Percentiles rank a stretch among this genome's conserved stretches.
phyloP scores from a whole-genome alignment of 1,284 basidiomycete species.

The Coniferiporia sulphurascens region DNA sequence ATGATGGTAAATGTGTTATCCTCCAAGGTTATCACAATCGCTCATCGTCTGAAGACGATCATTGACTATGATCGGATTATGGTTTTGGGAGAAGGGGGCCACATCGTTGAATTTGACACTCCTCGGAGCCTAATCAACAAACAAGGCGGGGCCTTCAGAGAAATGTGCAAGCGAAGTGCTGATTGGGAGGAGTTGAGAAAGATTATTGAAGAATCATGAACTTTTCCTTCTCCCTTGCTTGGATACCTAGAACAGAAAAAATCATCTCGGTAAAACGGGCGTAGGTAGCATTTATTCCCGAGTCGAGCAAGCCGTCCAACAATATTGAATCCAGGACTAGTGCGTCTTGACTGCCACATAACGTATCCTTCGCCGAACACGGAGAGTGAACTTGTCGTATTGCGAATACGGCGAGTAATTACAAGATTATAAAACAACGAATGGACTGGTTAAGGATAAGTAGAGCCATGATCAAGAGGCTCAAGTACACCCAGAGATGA shows the following conservation, averaged over 20 bases:
- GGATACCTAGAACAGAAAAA: neutral
- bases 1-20: neutral
- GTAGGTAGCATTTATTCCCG: too few species aligned
- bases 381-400: neutral
- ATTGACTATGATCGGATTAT: slow-evolving; percentile 80
- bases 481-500: too few species aligned
- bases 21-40: slow-evolving; percentile 66
- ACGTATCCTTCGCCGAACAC: neutral
- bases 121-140: slow-evolving; percentile 58
- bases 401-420: neutral
- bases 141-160: slow-evolving; percentile 57
- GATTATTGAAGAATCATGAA: slow-evolving; percentile 8
- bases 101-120: slow-evolving; percentile 66
- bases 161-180: slow-evolving; percentile 64
- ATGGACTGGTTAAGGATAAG: too few species aligned
- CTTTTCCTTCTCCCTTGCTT: neutral
- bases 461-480: too few species aligned
- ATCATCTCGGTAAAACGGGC: neutral
- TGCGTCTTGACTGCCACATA: too few species aligned
- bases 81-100: slow-evolving; percentile 63
- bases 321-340: too few species aligned
- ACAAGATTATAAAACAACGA: too few species aligned
- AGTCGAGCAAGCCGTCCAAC: too few species aligned
- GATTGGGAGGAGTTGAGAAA: slow-evolving; percentile 41
- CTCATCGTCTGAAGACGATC: slow-evolving; percentile 69